A percentile compares a stretch with the other conserved stretches of the same genome.
Evolutionary conservation across 495 filamentous ascomycete species (phyloP).

Genomic region (Neurospora sublineolata): DNA sequence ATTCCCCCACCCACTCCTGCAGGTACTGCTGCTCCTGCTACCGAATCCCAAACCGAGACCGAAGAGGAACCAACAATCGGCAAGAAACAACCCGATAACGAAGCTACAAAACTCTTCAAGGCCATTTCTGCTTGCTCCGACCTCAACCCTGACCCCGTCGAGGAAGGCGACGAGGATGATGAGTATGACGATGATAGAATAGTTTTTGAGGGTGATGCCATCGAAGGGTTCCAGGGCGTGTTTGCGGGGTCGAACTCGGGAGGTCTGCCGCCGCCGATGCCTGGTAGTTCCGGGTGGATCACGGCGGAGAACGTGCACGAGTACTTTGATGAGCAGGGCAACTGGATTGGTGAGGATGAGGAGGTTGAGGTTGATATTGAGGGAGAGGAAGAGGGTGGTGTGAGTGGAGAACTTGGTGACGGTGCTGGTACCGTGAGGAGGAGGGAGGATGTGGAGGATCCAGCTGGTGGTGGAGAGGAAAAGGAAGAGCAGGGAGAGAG

Average conservation of each 20-base stretch:
- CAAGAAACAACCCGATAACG: constrained; percentile 11
- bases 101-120: constrained; percentile 49
- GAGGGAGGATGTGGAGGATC: constrained; percentile 27
- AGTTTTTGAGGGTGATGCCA: constrained; percentile 44
- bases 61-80: not conserved
- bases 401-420: constrained; percentile 32
- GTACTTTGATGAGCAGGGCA: constrained; percentile 47
- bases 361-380: not conserved
- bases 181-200: constrained; percentile 44
- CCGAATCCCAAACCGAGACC: constrained; percentile 15
- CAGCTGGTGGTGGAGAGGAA: constrained; percentile 15
- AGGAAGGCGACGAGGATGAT: constrained; percentile 34
- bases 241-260: constrained; percentile 33
- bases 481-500: constrained; percentile 21
- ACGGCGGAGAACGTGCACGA: constrained; percentile 89
- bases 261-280: constrained; percentile 61
- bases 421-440: constrained; percentile 32
- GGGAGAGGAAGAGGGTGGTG: constrained; percentile 14
- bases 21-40: constrained; percentile 8
- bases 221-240: constrained; percentile 38
- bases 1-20: constrained; percentile 36
- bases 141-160: constrained; percentile 67
- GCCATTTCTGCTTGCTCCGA: constrained; percentile 81
- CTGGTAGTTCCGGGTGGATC: constrained; percentile 88
- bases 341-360: constrained; percentile 36